A percentile compares a stretch with the other conserved stretches of the same genome.
Evolutionary conservation across 257 asterid genomes (phyloP).

Genomic region (Haberlea rhodopensis): DNA sequence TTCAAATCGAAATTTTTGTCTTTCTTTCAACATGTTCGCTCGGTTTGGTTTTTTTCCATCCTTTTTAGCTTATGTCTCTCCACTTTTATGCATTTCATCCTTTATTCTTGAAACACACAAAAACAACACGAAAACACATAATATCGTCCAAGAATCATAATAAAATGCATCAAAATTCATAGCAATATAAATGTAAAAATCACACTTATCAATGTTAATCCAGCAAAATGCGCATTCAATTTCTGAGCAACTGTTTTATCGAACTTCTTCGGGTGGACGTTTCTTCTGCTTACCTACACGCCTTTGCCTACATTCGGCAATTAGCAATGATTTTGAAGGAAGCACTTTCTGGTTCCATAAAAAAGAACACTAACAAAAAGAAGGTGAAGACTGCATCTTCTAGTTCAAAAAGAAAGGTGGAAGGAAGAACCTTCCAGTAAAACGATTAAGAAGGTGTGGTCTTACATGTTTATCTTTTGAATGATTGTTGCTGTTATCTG

Average conservation of each 20-base stretch:
- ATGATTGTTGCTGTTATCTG: background rate
- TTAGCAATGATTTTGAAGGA: constrained; percentile 78
- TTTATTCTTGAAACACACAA: no score
- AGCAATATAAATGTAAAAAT: no score
- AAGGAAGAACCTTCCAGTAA: constrained; percentile 45
- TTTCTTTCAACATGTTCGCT: no score
- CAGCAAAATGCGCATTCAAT: constrained; percentile 78
- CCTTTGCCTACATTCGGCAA: constrained; percentile 85
- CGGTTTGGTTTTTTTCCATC: no score
- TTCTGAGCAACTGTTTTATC: constrained; percentile 80
- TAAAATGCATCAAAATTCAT: no score
- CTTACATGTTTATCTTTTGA: background rate
- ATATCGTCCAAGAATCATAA: no score
- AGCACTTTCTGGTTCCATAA: constrained; percentile 53
- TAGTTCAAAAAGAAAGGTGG: constrained; percentile 40
- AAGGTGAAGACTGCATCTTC: constrained; percentile 40
- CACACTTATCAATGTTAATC: no score
- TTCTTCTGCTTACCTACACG: constrained; percentile 82
- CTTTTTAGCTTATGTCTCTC: no score
- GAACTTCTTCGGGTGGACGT: constrained; percentile 73
- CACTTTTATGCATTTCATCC: no score
- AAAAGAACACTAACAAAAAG: constrained; percentile 42
- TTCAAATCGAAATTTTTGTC: no score
- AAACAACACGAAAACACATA: no score
- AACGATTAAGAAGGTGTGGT: constrained; percentile 34